These are phyloP conservation scores for Termitomyces sp. DNA, from an alignment of 768 basidiomycete genomes.

Conservation along the genomic window DNA sequence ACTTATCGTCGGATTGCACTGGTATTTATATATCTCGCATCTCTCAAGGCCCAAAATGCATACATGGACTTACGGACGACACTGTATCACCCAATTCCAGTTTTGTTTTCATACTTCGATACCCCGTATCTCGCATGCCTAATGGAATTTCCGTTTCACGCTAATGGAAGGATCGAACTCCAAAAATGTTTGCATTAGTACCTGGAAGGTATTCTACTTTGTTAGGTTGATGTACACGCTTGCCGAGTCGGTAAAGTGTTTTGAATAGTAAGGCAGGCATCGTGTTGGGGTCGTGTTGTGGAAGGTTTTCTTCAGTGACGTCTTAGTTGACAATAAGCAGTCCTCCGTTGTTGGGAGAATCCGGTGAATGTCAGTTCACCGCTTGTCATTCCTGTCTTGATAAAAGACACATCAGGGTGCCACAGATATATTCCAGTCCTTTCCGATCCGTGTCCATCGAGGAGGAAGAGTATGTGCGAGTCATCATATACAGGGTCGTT, in stretches of 20 bases:
- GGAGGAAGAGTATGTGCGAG: neutral
- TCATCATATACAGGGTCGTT: conserved; percentile 12
- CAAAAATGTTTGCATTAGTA: too few relatives aligned
- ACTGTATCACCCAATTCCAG: neutral
- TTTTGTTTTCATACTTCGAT: neutral
- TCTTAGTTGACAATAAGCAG: neutral
- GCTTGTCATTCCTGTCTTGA: neutral
- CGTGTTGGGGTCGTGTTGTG: conserved; percentile 11
- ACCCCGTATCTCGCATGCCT: neutral
- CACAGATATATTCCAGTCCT: neutral
- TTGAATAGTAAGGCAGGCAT: conserved; percentile 2
- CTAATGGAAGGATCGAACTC: too few relatives aligned
- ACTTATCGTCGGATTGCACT: neutral
- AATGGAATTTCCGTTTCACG: neutral
- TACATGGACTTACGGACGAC: neutral
- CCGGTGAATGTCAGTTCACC: neutral
- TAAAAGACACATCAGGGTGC: neutral
- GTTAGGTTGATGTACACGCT: neutral
- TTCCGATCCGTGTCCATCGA: neutral
- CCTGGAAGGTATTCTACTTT: too few relatives aligned
- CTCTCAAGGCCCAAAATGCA: neutral
- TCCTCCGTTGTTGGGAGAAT: neutral
- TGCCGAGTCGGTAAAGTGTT: conserved; percentile 2
- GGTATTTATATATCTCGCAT: neutral
- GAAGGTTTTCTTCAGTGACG: too few relatives aligned